Base-by-base conservation (phyloP, 768 basidiomycete species). In the Tulasnella sp. region DNA sequence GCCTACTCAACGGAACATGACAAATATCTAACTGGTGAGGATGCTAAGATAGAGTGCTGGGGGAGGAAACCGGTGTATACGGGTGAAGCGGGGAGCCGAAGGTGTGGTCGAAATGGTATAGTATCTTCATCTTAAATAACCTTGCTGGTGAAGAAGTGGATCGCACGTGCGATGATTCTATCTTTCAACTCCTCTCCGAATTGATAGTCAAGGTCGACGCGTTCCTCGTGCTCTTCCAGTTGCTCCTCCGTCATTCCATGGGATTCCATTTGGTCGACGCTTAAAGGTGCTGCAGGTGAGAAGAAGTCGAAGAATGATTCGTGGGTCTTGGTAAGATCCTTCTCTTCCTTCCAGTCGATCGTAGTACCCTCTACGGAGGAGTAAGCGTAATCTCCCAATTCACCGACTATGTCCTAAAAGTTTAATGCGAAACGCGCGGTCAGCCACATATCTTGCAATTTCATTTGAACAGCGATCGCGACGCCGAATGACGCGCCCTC, bases 291-390 rank as follows among this genome's bases (percentile, higher is more conserved):
- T 19, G 93, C 94, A 11, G 94, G 93, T 67, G 83, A 82, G 86
- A 99, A 99, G 83, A 98, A 99, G 86, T 94, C 94, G 90, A 99
- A 99, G 86, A 99, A 98, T 17, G 96, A 98, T 83, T 98, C 96
- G 77, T 92, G 91, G 82, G 93, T 92, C 83, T 94, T 94, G 68
- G 96, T 99, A 73, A 99, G 85, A 81, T 99, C 94, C 83, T 96
- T 95, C 77, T 96, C 95, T 80, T 93, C 95, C 83, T 96, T 97
- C 96, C 96, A 99, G 80, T 89, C 88, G 82, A 99, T 95, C 77
- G 89, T 86, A 59, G 90, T 90, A 26, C 96, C 96, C 78, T 92
- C 88, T 64, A 95, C 94, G 74, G 88, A 89, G 84, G 98, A 95
- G 81, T 97, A 99, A 64, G 96, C 89, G 78, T 96, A 97, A 83